Evolutionary conservation across 108 stramenopile genomes (phyloP), one percentile per base, ranked within the genome.

Genomic region (Skeletonema tropicum): DNA sequence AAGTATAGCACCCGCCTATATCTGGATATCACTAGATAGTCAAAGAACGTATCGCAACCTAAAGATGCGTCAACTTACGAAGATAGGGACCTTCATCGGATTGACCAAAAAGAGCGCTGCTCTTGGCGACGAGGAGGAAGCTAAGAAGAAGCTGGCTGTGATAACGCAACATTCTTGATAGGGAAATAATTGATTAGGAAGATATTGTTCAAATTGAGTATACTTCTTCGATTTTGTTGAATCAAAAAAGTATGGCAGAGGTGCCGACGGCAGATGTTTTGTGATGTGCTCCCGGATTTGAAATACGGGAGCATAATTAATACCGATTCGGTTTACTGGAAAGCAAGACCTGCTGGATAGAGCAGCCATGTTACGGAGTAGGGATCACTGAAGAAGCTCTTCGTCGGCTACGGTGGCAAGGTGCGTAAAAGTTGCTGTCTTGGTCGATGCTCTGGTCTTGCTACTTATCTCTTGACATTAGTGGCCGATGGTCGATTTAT

Each of bases 1-100:
- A 68, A 88, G 8, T n/a, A n/a, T n/a, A n/a, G n/a, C n/a, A n/a
- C n/a, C n/a, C n/a, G 6, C 35, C 35, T 8, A 6, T 6, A 35
- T n/a, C 35, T 35, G 8, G 6, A 35, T 35, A 35, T 35, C 6
- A 35, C 6, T 35, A 35, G 4, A 35, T 0, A 35, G 35, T 35
- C 35, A 8, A 35, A 8, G 35, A 8, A 6, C 35, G 6, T 35
- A 8, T 35, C 35, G 6, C 8, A 49, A 0, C 21, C 19, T 6
- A 17, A 17, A 49, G 21, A 49, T 19, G n/a, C 48, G 14, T 5
- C 39, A 49, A n/a, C 48, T 49, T 49, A 49, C 48, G 48, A 49
- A 49, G 48, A 19, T 49, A 49, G 21, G 13, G 48, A 49, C 6
- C 48, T 49, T 49, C 48, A 49, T 49, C 48, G 17, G 48, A 49